Evolutionary conservation across 176 grass and related monocot genomes (phyloP).

Genomic region (Triticum turgidum): DNA sequence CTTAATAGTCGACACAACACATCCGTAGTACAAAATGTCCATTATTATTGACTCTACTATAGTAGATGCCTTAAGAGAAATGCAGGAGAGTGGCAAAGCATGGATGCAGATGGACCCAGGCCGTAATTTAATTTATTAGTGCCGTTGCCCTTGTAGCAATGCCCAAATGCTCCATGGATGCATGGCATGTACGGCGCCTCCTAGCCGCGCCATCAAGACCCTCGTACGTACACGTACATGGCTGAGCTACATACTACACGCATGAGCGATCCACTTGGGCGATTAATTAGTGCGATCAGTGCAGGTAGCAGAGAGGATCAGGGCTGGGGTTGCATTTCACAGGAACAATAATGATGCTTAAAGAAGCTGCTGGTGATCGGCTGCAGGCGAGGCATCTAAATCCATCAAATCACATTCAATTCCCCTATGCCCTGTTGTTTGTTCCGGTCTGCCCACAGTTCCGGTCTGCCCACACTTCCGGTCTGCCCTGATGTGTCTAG

Average conservation of each 20-base stretch:
- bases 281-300: background rate
- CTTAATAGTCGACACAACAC: background rate
- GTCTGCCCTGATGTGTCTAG: background rate
- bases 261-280: background rate
- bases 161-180: background rate
- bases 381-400: background rate
- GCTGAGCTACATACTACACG: background rate
- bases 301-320: background rate
- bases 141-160: background rate
- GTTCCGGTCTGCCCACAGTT: slow-evolving; percentile 7
- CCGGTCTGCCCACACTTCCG: background rate
- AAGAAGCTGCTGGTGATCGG: background rate
- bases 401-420: background rate
- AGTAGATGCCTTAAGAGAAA: background rate
- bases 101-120: background rate
- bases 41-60: background rate
- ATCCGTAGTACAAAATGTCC: background rate
- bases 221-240: background rate
- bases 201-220: background rate
- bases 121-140: background rate
- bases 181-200: background rate
- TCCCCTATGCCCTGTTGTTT: background rate
- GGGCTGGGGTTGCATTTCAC: background rate
- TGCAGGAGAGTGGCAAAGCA: background rate
- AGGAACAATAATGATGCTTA: background rate